Evolutionary conservation across 768 basidiomycete genomes (phyloP).

Genomic region (Xerocomus brunneocitrinus): DNA sequence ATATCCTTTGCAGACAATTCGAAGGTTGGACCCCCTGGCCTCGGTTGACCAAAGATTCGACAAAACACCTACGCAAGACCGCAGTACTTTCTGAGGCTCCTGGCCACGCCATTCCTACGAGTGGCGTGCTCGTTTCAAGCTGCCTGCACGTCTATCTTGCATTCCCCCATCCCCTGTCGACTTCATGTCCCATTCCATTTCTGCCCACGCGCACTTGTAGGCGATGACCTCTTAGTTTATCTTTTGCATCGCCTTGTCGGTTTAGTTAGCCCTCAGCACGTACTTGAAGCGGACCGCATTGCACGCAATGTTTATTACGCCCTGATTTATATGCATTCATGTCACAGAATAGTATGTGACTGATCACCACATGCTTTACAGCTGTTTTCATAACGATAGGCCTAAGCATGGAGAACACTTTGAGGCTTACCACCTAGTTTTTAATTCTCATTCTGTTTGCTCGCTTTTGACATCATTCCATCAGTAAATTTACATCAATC

Average conservation of each 20-base stretch:
- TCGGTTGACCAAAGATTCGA: constrained; percentile 48
- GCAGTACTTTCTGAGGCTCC: constrained; percentile 51
- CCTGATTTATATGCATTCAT: constrained; percentile 34
- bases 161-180: constrained; percentile 34
- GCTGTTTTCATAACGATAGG: no score
- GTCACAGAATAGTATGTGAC: constrained; percentile 31
- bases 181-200: constrained; percentile 44
- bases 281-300: constrained; percentile 22
- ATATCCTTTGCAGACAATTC: constrained; percentile 30
- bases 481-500: no score
- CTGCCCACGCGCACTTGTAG: constrained; percentile 56
- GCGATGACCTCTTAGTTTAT: constrained; percentile 73
- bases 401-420: no score
- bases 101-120: constrained; percentile 44
- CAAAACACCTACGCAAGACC: constrained; percentile 73
- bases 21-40: constrained; percentile 50
- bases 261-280: constrained; percentile 25
- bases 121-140: constrained; percentile 51
- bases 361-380: constrained; percentile 43
- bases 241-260: constrained; percentile 16
- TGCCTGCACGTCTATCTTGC: constrained; percentile 47
- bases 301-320: constrained; percentile 42
- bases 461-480: no score
- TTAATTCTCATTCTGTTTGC: no score
- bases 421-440: no score